Evolutionary conservation across 805 yeast genomes (phyloP).

Genomic region (Schwanniomyces sp.): DNA sequence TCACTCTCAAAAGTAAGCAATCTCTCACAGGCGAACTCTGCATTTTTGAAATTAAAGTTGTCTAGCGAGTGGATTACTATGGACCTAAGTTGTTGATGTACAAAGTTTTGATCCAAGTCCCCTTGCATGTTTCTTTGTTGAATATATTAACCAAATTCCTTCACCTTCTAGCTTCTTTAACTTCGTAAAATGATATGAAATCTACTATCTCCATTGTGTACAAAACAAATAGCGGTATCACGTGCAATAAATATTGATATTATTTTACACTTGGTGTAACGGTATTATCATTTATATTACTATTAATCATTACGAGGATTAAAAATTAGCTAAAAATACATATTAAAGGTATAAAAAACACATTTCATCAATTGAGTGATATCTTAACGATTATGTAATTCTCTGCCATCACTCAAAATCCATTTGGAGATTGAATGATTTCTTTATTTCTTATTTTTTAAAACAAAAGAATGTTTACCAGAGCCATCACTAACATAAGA

Average conservation of each 20-base stretch:
- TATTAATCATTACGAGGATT: not conserved
- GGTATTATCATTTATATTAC: not conserved
- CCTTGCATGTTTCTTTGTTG: conserved; percentile 7
- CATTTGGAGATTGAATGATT: not conserved
- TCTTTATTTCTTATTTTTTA: conserved; percentile 31
- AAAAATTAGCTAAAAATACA: not conserved
- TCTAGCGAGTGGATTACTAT: conserved; percentile 71
- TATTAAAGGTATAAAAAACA: not conserved
- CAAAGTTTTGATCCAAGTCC: conserved; percentile 9
- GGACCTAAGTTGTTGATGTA: conserved; percentile 50
- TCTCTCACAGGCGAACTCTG: conserved; percentile 85
- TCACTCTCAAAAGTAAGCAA: conserved; percentile 61
- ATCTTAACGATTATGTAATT: not conserved
- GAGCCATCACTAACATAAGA: conserved; percentile 43
- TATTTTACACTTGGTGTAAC: too few relatives aligned
- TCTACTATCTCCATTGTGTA: not conserved
- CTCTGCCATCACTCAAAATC: not conserved
- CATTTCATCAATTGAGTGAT: not conserved
- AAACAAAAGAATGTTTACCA: conserved; percentile 35
- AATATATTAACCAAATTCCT: not conserved
- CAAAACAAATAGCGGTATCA: not conserved
- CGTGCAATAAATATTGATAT: not conserved
- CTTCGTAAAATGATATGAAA: not conserved
- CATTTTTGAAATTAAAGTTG: conserved; percentile 65
- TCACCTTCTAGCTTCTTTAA: not conserved